phyloP scores from a whole-genome alignment of 805 yeast species.

The Ogataea ganodermae region DNA sequence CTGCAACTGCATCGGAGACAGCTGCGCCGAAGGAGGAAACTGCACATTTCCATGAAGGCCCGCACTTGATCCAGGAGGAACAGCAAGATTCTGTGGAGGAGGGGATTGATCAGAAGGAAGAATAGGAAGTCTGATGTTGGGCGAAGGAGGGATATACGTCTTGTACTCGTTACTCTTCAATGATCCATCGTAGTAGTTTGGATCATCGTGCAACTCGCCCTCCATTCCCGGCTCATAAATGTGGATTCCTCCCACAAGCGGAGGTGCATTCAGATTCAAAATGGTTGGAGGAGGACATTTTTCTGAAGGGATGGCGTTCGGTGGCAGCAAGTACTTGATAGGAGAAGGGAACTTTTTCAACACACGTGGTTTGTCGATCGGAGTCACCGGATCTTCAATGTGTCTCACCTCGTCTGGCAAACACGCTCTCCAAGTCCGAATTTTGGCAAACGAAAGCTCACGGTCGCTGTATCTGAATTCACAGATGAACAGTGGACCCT shows the following conservation, averaged over 20 bases:
- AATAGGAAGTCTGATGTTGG: constrained; percentile 30
- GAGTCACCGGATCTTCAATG: constrained; percentile 75
- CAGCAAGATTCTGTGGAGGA: constrained; percentile 19
- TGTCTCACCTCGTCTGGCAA: constrained; percentile 95
- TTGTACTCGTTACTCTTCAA: constrained; percentile 30
- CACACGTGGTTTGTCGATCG: constrained; percentile 62
- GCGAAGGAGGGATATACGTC: constrained; percentile 34
- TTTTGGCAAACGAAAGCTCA: constrained; percentile 88
- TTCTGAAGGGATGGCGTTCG: constrained; percentile 70
- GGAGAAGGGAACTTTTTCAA: constrained; percentile 84
- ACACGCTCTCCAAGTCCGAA: constrained; percentile 98
- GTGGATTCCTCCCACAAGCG: constrained; percentile 90
- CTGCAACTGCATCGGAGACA: constrained; percentile 13
- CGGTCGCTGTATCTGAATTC: constrained; percentile 92
- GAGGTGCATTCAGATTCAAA: constrained; percentile 87
- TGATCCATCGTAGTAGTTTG: constrained; percentile 52
- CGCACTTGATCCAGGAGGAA: constrained; percentile 11
- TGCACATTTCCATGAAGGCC: constrained; percentile 8
- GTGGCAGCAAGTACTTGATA: constrained; percentile 71
- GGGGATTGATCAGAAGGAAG: constrained; percentile 19
- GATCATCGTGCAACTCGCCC: constrained; percentile 55
- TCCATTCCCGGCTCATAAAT: constrained; percentile 70
- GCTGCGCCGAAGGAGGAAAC: constrained; percentile 2
- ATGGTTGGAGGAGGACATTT: constrained; percentile 80
- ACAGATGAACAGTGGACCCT: constrained; percentile 88